Evolutionary conservation across 257 asterid genomes (phyloP).

Genomic region (Coffea canephora): DNA sequence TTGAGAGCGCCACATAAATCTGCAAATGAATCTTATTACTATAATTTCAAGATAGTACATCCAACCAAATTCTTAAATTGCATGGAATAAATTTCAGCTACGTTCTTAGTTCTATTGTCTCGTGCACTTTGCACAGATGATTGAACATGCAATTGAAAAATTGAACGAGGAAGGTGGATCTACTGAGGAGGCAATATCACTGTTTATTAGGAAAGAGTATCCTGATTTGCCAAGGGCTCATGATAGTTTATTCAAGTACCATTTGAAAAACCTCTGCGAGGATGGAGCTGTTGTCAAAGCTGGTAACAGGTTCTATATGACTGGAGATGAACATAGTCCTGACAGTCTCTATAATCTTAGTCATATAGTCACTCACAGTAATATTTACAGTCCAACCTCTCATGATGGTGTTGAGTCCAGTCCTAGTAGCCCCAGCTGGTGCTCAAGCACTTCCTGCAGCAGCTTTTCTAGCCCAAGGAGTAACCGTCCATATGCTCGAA

Average conservation of each 20-base stretch:
- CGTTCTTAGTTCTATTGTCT: not conserved
- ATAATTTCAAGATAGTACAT: not conserved
- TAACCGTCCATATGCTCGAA: not conserved
- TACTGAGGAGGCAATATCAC: conserved; percentile 49
- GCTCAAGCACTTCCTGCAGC: not conserved
- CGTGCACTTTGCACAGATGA: conserved; percentile 44
- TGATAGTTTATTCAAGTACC: conserved; percentile 40
- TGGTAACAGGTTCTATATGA: conserved; percentile 6
- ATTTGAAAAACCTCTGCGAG: conserved; percentile 41
- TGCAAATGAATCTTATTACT: not conserved
- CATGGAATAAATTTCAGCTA: not conserved
- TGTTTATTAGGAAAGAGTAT: conserved; percentile 35
- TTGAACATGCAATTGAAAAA: conserved; percentile 42
- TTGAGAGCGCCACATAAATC: not conserved
- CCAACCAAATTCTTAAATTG: not conserved
- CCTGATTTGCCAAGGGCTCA: conserved; percentile 58
- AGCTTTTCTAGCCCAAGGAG: not conserved
- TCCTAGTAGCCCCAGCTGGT: conserved; percentile 14
- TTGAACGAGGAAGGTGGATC: conserved; percentile 55
- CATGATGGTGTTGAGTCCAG: not conserved
- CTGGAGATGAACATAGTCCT: not conserved
- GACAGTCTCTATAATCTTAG: not conserved
- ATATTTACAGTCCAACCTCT: not conserved
- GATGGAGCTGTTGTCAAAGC: conserved; percentile 34
- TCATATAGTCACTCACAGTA: not conserved